Base-by-base conservation (phyloP, 2,329 filamentous ascomycete species). In the Aspergillus pseudonomiae region DNA sequence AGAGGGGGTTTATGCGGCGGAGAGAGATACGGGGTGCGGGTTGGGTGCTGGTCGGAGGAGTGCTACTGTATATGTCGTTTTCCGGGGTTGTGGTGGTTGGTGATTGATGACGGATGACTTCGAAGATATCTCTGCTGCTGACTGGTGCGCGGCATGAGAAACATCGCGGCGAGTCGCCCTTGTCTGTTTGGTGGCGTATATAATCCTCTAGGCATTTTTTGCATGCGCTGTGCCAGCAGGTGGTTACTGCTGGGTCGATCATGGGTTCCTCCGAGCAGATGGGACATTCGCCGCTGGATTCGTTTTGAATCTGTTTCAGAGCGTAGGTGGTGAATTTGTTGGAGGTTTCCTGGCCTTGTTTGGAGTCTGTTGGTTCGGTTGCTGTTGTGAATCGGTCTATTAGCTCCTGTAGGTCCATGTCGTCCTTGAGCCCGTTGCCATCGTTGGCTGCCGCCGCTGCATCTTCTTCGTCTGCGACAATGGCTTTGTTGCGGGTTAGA, bases 151-250 rank as follows among this genome's bases (percentile, higher is more conserved):
- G 91, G 75, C 95, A 99, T 68, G 91, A 94, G 81, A 97, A 96
- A 78, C 95, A 99, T 11, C 90, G 87, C 1, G 95, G 91, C 0
- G 90, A 77, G 57, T 92, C 86, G 50, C 89, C 88, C 63, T 90
- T 92, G 68, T 92, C 89, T 5, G 85, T 90, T 75, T 97, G 91
- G 72, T 97, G 93, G 66, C 91, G 88, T 73, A 99, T 96, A 70
- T 93, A 97, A 70, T 93, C 89, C 2, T 96, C 81, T n/a, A 98
- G 81, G 71, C 95, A 99, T 66, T 92, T 90, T 78, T 95, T 97
- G 81, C 95, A 99, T 0, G 95, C 94, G 39, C 92, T 96, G 77
- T 99, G 95, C 93, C 95, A 99, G 79, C 95, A 99, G 0, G 93
- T 92, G 0, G 95, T 98, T 1, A 99, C 95, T 0, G 91, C 91